Base-by-base conservation (phyloP, 176 grass and related monocot species). In the Chrysopogon serrulatus region DNA sequence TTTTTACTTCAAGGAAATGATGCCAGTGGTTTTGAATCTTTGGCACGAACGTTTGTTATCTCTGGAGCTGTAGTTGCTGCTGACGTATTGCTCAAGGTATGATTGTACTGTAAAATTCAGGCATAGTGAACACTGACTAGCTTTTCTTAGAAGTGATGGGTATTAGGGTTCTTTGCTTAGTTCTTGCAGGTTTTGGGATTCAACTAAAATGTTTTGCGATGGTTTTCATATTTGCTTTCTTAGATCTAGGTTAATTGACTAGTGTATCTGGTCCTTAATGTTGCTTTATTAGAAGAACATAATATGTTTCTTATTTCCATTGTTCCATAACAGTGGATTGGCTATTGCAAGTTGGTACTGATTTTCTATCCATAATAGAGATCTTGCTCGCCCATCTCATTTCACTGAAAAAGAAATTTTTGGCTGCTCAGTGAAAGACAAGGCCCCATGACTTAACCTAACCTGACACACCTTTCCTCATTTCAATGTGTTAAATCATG, bases 1-100 rank as follows among this genome's bases (percentile, higher is more conserved):
- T 99, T 99, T 92, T 77, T 99, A 65, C 92, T 99, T 81, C 93
- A 99, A 94, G 97, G 97, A 94, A 96, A 99, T 88, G 82, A 99
- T 86, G 81, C 93, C 10, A 85, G 84, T 76, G 97, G 93, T 27
- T 79, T 94, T 37, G 97, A 99, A 24, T 90, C 94, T 90, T 86
- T 99, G 77, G 92, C 87, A 27, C 89, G 90, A 9, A 99, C 97
- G 33, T 99, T 96, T 90, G 90, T 94, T 24, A 85, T 94, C 56
- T 94, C 97, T 65, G 93, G 93, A 53, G 93, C 91, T 77, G 94
- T 96, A 36, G 86, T 99, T 92, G 79, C 85, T 83, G 91, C 97
- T 36, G 97, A 99, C 86, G 83, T 95, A 63, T 88, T 99, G 77
- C 90, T 99, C 26, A 99, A 96, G 93, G 97, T 99, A 88, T 74